Percentiles rank a stretch among this genome's conserved stretches.
Evolutionary conservation across 345 rosid genomes (phyloP).

Genomic region (Citrus reticulata): DNA sequence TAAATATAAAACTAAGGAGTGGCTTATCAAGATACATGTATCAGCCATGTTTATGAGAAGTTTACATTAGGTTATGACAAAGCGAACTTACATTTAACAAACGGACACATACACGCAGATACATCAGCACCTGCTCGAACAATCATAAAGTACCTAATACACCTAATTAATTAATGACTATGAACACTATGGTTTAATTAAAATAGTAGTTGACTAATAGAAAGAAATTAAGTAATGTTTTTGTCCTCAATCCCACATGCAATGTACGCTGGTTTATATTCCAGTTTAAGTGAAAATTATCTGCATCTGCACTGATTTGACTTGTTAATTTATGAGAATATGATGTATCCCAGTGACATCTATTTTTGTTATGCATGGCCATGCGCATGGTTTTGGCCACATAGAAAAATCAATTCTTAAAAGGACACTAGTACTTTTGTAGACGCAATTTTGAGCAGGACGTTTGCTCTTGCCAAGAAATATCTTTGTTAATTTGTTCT

Average conservation of each 20-base stretch:
- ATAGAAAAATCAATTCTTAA: not conserved
- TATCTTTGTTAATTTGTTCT: not conserved
- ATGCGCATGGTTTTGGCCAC: not conserved
- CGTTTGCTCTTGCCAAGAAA: not conserved
- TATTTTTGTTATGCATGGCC: not conserved
- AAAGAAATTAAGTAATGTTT: not conserved
- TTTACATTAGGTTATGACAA: not conserved
- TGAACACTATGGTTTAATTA: not conserved
- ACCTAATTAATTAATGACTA: not conserved
- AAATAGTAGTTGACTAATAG: not conserved
- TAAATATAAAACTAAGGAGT: no score
- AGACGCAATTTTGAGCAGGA: not conserved
- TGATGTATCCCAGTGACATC: not conserved
- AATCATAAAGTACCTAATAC: not conserved
- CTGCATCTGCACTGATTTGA: not conserved
- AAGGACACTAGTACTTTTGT: not conserved
- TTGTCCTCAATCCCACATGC: conserved; percentile 10
- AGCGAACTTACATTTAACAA: not conserved
- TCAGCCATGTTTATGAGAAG: not conserved
- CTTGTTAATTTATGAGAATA: not conserved
- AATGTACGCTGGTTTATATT: not conserved
- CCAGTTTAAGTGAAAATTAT: not conserved
- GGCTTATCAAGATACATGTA: no score
- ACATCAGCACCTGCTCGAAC: not conserved
- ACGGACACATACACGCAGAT: not conserved